Evolutionary conservation across 1,284 basidiomycete species (phyloP).

Genomic region (Leucoagaricus sp.): DNA sequence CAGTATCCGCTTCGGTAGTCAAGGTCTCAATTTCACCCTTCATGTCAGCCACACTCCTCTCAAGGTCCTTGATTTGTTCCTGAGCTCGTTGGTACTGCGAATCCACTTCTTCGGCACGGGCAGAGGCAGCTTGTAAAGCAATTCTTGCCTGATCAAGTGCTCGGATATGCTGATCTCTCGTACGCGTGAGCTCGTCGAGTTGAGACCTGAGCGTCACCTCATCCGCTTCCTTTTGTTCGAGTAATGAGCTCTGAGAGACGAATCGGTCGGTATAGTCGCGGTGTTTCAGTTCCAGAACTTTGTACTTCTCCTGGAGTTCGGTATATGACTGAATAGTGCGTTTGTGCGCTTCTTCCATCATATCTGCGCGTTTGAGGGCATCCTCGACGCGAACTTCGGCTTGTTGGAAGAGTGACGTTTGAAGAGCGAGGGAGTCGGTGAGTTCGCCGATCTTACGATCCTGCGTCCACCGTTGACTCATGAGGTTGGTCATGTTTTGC

Average conservation of each 20-base stretch:
- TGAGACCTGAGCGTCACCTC: slow-evolving; percentile 64
- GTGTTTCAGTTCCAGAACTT: slow-evolving; percentile 64
- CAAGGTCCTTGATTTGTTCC: slow-evolving; percentile 67
- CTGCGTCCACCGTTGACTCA: slow-evolving; percentile 67
- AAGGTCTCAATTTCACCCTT: slow-evolving; percentile 78
- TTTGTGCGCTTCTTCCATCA: slow-evolving; percentile 80
- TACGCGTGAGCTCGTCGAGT: slow-evolving; percentile 68
- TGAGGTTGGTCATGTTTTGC: slow-evolving; percentile 66
- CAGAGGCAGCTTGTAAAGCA: slow-evolving; percentile 76
- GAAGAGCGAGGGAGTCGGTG: slow-evolving; percentile 70
- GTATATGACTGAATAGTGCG: slow-evolving; percentile 70
- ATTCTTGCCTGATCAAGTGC: slow-evolving; percentile 85
- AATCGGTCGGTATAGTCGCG: slow-evolving; percentile 83
- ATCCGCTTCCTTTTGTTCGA: slow-evolving; percentile 84
- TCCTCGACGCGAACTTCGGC: slow-evolving; percentile 84
- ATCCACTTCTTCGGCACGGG: slow-evolving; percentile 84
- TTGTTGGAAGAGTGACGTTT: slow-evolving; percentile 78
- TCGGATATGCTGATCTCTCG: slow-evolving; percentile 82
- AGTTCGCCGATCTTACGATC: slow-evolving; percentile 76
- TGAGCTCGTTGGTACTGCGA: slow-evolving; percentile 69
- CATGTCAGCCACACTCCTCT: slow-evolving; percentile 75
- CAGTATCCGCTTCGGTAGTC: slow-evolving; percentile 71
- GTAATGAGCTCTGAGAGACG: slow-evolving; percentile 72
- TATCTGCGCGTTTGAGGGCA: slow-evolving; percentile 79
- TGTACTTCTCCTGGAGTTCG: slow-evolving; percentile 70